Percentiles rank a stretch among this genome's conserved stretches.
phyloP scores from a whole-genome alignment of 2,329 filamentous ascomycete genomes.

The Aspergillus caelatus region DNA sequence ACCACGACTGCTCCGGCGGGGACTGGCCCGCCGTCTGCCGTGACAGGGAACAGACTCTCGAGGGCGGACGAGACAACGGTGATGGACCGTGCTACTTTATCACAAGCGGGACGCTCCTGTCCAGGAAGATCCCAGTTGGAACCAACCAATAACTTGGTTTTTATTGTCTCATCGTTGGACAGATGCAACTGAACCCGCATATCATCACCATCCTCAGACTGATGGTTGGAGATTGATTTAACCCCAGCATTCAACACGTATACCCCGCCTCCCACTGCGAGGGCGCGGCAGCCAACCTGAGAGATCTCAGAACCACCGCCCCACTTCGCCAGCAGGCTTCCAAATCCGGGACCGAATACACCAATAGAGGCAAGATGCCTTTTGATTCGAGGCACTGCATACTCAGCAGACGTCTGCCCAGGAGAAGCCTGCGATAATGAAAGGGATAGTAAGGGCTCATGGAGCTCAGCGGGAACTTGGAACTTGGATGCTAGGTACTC shows the following conservation, averaged over 20 bases:
- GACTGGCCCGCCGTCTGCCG: conserved; percentile 72
- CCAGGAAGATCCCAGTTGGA: conserved; percentile 41
- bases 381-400: conserved; percentile 72
- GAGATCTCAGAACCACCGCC: conserved; percentile 85
- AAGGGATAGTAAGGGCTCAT: conserved; percentile 68
- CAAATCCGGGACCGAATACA: conserved; percentile 84
- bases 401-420: conserved; percentile 62
- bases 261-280: conserved; percentile 85
- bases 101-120: conserved; percentile 21
- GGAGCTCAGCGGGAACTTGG: conserved; percentile 68
- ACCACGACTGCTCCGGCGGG: conserved; percentile 66
- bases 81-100: conserved; percentile 62
- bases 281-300: conserved; percentile 87
- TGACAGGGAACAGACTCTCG: conserved; percentile 66
- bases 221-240: conserved; percentile 32
- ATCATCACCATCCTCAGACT: conserved; percentile 20
- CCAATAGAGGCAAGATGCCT: conserved; percentile 86
- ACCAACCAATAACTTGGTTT: conserved; percentile 41
- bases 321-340: conserved; percentile 89
- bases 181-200: conserved; percentile 34
- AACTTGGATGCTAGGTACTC: conserved; percentile 56
- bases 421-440: conserved; percentile 68
- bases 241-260: conserved; percentile 82
- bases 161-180: conserved; percentile 41
- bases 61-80: conserved; percentile 71